phyloP scores from a whole-genome alignment of 139 green algal species.

The Micromonas commoda region DNA sequence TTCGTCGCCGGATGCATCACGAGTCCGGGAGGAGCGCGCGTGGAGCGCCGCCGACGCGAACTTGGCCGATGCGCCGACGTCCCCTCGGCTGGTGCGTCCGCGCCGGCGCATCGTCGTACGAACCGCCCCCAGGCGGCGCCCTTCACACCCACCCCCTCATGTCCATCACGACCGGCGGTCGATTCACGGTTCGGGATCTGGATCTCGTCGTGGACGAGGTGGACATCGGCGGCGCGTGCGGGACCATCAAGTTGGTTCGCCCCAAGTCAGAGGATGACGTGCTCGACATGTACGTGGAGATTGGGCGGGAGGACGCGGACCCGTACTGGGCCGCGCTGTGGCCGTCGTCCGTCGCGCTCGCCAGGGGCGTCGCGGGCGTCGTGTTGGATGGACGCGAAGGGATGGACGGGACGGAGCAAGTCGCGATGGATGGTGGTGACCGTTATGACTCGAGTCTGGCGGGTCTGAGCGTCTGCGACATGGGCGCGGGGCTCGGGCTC shows the following conservation, averaged over 20 bases:
- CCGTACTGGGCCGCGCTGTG: constrained; percentile 28
- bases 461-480: constrained; percentile 8
- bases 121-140: too few species aligned
- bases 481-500: constrained; percentile 15
- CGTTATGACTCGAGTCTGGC: too few species aligned
- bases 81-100: too few species aligned
- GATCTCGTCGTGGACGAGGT: background rate
- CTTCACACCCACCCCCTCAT: background rate
- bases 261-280: constrained; percentile 10
- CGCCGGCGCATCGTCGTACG: too few species aligned
- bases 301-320: background rate
- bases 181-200: background rate
- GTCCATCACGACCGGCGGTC: background rate
- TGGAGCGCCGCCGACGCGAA: too few species aligned
- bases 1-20: too few species aligned
- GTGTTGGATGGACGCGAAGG: too few species aligned
- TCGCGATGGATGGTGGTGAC: too few species aligned
- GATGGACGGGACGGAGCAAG: too few species aligned
- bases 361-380: background rate
- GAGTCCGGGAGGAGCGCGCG: too few species aligned
- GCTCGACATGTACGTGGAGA: constrained; percentile 15
- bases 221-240: background rate
- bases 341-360: constrained; percentile 8
- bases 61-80: too few species aligned
- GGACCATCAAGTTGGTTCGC: background rate